phyloP scores from a whole-genome alignment of 1,139 yeast species.

The Debaryomycetaceae sp. region DNA sequence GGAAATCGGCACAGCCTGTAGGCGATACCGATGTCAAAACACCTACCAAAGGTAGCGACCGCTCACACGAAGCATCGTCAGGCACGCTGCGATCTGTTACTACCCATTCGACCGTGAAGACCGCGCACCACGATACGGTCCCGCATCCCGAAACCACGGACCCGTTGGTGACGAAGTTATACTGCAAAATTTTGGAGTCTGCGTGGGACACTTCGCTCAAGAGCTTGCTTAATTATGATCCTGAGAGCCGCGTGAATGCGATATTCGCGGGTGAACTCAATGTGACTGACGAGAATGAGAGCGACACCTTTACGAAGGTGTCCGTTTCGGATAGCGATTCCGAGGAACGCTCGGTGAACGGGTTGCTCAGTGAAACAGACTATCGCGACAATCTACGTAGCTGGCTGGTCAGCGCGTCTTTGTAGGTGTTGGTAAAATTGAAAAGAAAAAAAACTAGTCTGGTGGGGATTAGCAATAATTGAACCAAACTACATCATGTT shows the following conservation, averaged over 20 bases:
- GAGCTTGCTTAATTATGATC: slow-evolving; percentile 50
- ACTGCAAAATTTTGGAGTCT: slow-evolving; percentile 54
- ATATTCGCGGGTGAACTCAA: slow-evolving; percentile 59
- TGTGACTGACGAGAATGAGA: slow-evolving; percentile 8
- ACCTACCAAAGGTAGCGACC: neutral
- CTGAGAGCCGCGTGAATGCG: slow-evolving; percentile 65
- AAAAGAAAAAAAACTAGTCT: neutral
- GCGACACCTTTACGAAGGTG: slow-evolving; percentile 22
- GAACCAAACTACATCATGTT: neutral
- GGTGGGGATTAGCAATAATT: neutral
- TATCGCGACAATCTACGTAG: slow-evolving; percentile 35
- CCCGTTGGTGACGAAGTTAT: slow-evolving; percentile 42
- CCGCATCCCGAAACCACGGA: slow-evolving; percentile 19
- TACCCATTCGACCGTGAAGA: neutral
- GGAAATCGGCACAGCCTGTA: slow-evolving; percentile 23
- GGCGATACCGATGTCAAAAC: slow-evolving; percentile 25
- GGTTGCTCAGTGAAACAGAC: slow-evolving; percentile 27
- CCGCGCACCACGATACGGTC: slow-evolving; percentile 1
- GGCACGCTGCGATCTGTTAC: neutral
- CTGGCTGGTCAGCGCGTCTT: slow-evolving; percentile 21
- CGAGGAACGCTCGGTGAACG: slow-evolving; percentile 17
- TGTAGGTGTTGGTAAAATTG: too few relatives aligned
- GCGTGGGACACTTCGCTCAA: slow-evolving; percentile 71
- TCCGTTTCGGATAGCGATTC: neutral
- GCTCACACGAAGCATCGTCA: neutral